A percentile compares a stretch with the other conserved stretches of the same genome.
Evolutionary conservation across 2,329 filamentous ascomycete species (phyloP).

Genomic region (Didymella lethalis): DNA sequence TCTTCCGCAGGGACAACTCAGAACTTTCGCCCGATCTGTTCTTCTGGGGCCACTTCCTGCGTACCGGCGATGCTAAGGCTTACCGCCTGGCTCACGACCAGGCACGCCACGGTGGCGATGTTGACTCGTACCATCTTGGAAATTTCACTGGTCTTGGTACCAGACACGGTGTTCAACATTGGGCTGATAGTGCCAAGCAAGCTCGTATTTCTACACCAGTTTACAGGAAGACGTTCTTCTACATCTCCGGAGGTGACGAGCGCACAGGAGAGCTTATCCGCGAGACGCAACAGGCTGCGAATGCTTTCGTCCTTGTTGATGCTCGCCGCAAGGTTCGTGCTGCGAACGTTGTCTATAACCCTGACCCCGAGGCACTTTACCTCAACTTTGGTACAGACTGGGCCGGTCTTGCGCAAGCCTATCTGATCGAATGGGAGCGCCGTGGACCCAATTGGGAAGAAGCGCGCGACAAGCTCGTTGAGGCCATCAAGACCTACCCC

Average conservation of each 20-base stretch:
- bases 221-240: constrained; percentile 66
- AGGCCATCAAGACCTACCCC: constrained; percentile 61
- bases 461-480: constrained; percentile 59
- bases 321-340: constrained; percentile 66
- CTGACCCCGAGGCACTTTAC: constrained; percentile 53
- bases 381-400: constrained; percentile 68
- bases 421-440: constrained; percentile 68
- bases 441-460: constrained; percentile 63
- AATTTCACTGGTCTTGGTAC: constrained; percentile 67
- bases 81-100: constrained; percentile 67
- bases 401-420: constrained; percentile 64
- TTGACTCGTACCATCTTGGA: constrained; percentile 69
- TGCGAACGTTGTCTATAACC: constrained; percentile 59
- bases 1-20: constrained; percentile 68
- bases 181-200: constrained; percentile 68
- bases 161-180: constrained; percentile 70
- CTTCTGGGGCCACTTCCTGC: constrained; percentile 69
- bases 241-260: constrained; percentile 64
- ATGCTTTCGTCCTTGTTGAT: constrained; percentile 63
- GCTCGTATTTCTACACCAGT: constrained; percentile 66
- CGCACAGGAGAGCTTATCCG: constrained; percentile 63
- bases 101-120: constrained; percentile 66
- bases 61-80: constrained; percentile 64
- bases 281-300: constrained; percentile 61
- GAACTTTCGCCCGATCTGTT: constrained; percentile 69